Conservation (phyloP, 2,329 filamentous ascomycete genomes). For the Shiraia sp. region DNA sequence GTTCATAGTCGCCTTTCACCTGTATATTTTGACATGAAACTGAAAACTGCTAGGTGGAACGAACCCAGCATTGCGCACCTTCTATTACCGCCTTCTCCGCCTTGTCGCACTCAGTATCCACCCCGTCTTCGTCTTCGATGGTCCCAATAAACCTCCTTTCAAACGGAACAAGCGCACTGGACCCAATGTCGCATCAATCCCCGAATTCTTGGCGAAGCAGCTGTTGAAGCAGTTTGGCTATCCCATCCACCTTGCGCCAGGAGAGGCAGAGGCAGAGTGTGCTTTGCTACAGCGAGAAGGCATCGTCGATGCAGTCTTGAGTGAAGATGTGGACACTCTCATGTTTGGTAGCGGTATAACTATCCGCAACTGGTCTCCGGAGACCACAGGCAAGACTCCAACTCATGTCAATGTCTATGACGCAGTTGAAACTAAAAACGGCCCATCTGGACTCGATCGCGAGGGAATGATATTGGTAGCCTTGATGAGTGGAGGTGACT, state of each 20-base stretch:
- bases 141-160: conserved; percentile 79
- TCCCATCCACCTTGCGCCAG: conserved; percentile 80
- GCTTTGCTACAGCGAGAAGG: conserved; percentile 80
- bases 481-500: conserved; percentile 94
- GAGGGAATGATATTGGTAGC: conserved; percentile 94
- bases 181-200: conserved; percentile 65
- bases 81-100: conserved; percentile 88
- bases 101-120: conserved; percentile 78
- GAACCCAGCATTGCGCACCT: conserved; percentile 86
- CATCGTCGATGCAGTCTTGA: conserved; percentile 78
- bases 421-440: conserved; percentile 59
- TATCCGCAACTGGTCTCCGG: conserved; percentile 80
- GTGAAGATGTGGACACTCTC: conserved; percentile 93
- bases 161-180: conserved; percentile 81
- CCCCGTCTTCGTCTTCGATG: conserved; percentile 89
- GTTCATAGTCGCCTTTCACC: conserved; percentile 39
- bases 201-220: conserved; percentile 78
- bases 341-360: conserved; percentile 91
- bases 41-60: conserved; percentile 64
- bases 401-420: conserved; percentile 89
- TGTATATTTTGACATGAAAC: background rate
- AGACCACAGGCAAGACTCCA: conserved; percentile 68
- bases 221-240: conserved; percentile 86
- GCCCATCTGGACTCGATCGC: conserved; percentile 67
- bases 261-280: conserved; percentile 95